These are phyloP conservation scores for Sclerotinia subarctica DNA, from an alignment of 2,329 filamentous ascomycete species.

Conservation along the genomic window DNA sequence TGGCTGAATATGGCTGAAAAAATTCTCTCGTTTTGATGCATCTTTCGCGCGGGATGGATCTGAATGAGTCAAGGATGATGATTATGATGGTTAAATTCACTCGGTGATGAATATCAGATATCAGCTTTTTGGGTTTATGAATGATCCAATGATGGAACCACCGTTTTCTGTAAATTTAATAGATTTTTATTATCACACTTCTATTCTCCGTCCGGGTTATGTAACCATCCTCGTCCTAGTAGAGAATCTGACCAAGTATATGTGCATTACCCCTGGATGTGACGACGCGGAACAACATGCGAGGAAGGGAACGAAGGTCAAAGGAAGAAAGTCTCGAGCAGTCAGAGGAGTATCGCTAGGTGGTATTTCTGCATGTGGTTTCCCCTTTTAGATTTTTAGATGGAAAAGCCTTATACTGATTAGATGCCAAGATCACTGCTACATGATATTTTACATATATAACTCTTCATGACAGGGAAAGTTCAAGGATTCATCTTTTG, in stretches of 20 bases:
- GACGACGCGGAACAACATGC: background rate
- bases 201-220: background rate
- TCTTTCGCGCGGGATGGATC: background rate
- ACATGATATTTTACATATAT: background rate
- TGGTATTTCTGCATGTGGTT: background rate
- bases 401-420: no score
- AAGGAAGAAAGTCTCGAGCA: background rate
- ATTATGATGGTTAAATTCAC: background rate
- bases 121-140: background rate
- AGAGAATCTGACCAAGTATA: background rate
- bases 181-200: background rate
- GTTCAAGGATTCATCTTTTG: background rate
- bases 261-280: background rate
- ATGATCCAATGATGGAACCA: background rate
- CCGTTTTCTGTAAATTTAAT: background rate
- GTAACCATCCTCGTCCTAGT: background rate
- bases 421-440: background rate
- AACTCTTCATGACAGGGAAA: background rate
- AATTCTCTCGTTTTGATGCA: background rate
- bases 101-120: background rate
- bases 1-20: background rate
- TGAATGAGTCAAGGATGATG: background rate
- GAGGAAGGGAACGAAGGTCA: background rate
- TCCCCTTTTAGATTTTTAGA: background rate
- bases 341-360: background rate